Conservation (phyloP, 208 protist species). For the Trypanosoma caninum region DNA sequence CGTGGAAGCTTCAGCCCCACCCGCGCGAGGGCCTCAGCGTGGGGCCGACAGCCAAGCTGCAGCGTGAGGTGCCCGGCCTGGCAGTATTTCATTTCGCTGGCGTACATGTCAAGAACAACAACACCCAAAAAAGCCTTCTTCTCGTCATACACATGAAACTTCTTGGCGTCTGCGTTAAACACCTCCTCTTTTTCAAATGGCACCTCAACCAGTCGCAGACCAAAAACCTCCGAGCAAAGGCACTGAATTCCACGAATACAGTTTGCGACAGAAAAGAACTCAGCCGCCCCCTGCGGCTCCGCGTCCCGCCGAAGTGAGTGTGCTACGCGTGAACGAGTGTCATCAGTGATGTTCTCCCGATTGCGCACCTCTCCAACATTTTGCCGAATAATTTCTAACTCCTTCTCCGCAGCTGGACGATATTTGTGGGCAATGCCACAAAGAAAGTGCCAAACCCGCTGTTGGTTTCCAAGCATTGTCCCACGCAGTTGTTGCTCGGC, state of each 20-base stretch:
- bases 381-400: constrained; percentile 69
- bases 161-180: constrained; percentile 78
- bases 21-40: constrained; percentile 65
- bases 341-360: constrained; percentile 74
- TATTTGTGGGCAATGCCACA: constrained; percentile 85
- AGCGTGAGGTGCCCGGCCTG: constrained; percentile 89
- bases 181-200: constrained; percentile 72
- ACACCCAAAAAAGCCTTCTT: constrained; percentile 78
- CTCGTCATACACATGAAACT: constrained; percentile 88
- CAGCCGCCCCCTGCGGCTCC: constrained; percentile 54
- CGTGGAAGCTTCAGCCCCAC: constrained; percentile 79
- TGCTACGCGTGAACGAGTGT: constrained; percentile 72
- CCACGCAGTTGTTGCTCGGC: constrained; percentile 89
- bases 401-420: constrained; percentile 69
- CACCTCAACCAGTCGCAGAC: constrained; percentile 76
- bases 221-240: constrained; percentile 89
- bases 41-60: constrained; percentile 82
- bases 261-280: constrained; percentile 91
- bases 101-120: constrained; percentile 92
- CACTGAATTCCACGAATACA: constrained; percentile 88
- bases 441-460: constrained; percentile 90
- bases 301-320: constrained; percentile 62
- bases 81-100: constrained; percentile 84
- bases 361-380: constrained; percentile 79
- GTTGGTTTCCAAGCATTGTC: constrained; percentile 86